These are phyloP conservation scores for Aspergillus candidus DNA, from an alignment of 2,329 filamentous ascomycete species.

Conservation along the genomic window DNA sequence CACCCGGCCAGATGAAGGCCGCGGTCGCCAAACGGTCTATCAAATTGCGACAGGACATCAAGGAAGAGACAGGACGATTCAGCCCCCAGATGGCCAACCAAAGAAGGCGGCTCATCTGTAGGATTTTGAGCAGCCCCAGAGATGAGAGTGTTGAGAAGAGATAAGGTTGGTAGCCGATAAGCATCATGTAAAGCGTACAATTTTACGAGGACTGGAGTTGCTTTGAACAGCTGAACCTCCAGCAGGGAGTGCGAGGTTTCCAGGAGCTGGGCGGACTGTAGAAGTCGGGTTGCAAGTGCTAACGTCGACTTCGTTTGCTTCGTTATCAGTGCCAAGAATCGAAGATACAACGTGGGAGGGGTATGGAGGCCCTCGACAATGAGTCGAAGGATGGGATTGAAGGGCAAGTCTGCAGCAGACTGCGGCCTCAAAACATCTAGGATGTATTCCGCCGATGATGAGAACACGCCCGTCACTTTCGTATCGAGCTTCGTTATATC, in stretches of 20 bases:
- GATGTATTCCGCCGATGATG: conserved; percentile 68
- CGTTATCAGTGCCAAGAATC: conserved; percentile 50
- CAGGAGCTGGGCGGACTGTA: conserved; percentile 63
- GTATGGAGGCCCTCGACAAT: conserved; percentile 58
- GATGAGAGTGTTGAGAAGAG: conserved; percentile 67
- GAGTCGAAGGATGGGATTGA: conserved; percentile 69
- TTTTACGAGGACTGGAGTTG: conserved; percentile 67
- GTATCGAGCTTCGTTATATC: conserved; percentile 45
- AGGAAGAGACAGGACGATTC: conserved; percentile 80
- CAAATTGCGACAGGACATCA: conserved; percentile 67
- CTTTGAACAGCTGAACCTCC: conserved; percentile 75
- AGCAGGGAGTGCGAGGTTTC: conserved; percentile 59
- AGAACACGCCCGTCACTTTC: conserved; percentile 59
- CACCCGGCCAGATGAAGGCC: conserved; percentile 65
- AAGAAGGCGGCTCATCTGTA: conserved; percentile 74
- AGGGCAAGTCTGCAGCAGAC: conserved; percentile 63
- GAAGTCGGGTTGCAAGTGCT: conserved; percentile 59
- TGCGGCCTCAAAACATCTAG: conserved; percentile 69
- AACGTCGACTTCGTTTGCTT: conserved; percentile 61
- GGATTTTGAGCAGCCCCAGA: conserved; percentile 58
- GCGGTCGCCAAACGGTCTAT: conserved; percentile 64
- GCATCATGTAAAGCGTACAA: conserved; percentile 64
- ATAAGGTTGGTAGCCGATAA: conserved; percentile 61
- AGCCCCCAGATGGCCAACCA: conserved; percentile 83
- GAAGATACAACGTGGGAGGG: conserved; percentile 58